A percentile compares a stretch with the other conserved stretches of the same genome.
These are phyloP conservation scores for Pseudogymnoascus verrucosus DNA, from an alignment of 2,329 filamentous ascomycete genomes.

Conservation along the genomic window DNA sequence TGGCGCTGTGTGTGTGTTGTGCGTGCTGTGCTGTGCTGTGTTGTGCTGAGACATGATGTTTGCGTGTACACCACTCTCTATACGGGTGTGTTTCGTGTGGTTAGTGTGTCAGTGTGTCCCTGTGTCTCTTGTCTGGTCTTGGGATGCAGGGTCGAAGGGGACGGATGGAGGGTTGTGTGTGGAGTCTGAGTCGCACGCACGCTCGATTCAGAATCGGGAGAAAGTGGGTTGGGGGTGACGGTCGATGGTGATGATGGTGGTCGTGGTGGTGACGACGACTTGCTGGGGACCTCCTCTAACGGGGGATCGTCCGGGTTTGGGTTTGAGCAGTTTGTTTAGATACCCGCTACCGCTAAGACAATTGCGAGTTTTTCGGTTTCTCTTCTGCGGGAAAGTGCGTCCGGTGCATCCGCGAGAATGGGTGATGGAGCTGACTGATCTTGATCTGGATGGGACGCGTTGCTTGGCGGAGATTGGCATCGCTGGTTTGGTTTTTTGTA, in stretches of 20 bases:
- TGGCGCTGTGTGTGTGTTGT: too few species aligned
- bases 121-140: neutral
- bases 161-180: neutral
- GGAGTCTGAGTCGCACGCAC: neutral
- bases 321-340: neutral
- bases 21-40: neutral
- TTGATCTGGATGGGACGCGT: neutral
- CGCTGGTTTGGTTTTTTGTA: neutral
- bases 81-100: too few species aligned
- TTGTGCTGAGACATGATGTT: neutral
- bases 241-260: too few species aligned
- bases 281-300: neutral
- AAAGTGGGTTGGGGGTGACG: neutral
- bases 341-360: neutral
- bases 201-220: neutral
- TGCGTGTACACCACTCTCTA: neutral
- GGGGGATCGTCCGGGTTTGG: neutral
- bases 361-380: neutral
- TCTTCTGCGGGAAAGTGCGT: neutral
- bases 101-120: too few species aligned
- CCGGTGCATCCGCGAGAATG: neutral
- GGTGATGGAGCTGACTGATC: neutral
- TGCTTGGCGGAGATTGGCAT: neutral
- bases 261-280: neutral
- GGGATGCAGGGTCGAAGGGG: neutral